Base-by-base conservation (phyloP, 768 basidiomycete genomes). In the Suillus hirtellus region DNA sequence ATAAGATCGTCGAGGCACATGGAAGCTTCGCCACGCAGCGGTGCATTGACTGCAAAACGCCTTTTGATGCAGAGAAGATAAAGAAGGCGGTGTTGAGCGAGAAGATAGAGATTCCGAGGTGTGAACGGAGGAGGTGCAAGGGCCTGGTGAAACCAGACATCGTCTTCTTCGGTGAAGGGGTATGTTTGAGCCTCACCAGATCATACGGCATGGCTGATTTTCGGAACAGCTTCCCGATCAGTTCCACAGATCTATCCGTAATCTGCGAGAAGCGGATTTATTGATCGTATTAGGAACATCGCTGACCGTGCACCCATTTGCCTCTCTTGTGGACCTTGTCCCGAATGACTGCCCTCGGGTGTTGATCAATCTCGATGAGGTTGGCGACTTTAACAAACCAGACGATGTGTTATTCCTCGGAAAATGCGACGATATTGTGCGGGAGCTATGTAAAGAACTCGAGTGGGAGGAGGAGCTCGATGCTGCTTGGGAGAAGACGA, bases 81-180 rank as follows among this genome's bases (percentile, higher is more conserved):
- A 85, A 83, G 71, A 74, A 79, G 17, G 80, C 83, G 6, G 83
- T 96, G 38, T 73, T 82, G 63, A 73, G 77, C n/a, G 87, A 87
- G 47, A 74, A 84, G 64, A 67, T 74, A 59, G 56, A 58, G 56
- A 86, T 92, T 15, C 87, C 95, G 6, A 81, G 77, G 55, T 98
- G 96, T 72, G 71, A 80, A 40, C 56, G 4, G 24, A 58, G 17
- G 11, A 61, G 69, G 24, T 95, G 94, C 66, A 79, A 77, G 1
- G 93, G 93, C 0, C 79, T 93, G 44, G 88, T 95, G 17, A 95
- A 96, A 74, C 94, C 94, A n/a, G 92, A 96, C 70, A 96, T 96
- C 49, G 92, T 96, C 14, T 96, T 96, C 77, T 96, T 96, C 69
- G 94, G 95, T 27, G 91, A 94, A 76, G 71, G 81, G 43, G 88